phyloP scores from a whole-genome alignment of 1,139 yeast species.

The Magnusiomyces suaveolens region DNA sequence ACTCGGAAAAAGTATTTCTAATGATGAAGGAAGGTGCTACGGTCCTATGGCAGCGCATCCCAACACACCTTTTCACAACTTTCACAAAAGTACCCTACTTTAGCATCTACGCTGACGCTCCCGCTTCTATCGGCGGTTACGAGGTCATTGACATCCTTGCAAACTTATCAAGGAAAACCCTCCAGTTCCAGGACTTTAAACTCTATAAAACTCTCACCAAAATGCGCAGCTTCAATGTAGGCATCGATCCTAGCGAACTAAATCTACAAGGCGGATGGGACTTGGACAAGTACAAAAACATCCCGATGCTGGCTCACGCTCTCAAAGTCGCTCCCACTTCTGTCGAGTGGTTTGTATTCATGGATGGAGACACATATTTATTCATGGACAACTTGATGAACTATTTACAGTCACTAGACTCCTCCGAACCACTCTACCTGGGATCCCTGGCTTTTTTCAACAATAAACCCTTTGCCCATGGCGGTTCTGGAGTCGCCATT shows the following conservation, averaged over 20 bases:
- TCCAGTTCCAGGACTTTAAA: slow-evolving; percentile 20
- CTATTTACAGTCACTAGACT: slow-evolving; percentile 23
- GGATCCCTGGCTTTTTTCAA: slow-evolving; percentile 26
- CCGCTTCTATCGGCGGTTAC: slow-evolving; percentile 29
- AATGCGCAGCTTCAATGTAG: slow-evolving; percentile 21
- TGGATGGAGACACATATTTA: slow-evolving; percentile 33
- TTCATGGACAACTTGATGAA: slow-evolving; percentile 26
- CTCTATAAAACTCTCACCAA: slow-evolving; percentile 26
- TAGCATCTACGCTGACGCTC: slow-evolving; percentile 31
- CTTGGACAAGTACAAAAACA: slow-evolving; percentile 32
- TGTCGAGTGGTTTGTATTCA: slow-evolving; percentile 32
- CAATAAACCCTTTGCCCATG: slow-evolving; percentile 29
- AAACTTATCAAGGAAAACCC: slow-evolving; percentile 23
- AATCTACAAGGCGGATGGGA: slow-evolving; percentile 27
- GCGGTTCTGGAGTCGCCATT: slow-evolving; percentile 33
- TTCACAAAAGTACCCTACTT: slow-evolving; percentile 31
- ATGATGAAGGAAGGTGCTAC: slow-evolving; percentile 34
- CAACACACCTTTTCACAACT: slow-evolving; percentile 32
- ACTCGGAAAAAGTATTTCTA: slow-evolving; percentile 24
- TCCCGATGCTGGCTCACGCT: slow-evolving; percentile 34
- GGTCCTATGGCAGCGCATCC: slow-evolving; percentile 32
- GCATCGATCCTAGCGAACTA: slow-evolving; percentile 12
- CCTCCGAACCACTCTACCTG: slow-evolving; percentile 26
- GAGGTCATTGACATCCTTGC: slow-evolving; percentile 30
- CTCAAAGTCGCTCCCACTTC: slow-evolving; percentile 24